Base-by-base conservation (phyloP, 2,329 filamentous ascomycete genomes). In the Apiospora pterosperma region DNA sequence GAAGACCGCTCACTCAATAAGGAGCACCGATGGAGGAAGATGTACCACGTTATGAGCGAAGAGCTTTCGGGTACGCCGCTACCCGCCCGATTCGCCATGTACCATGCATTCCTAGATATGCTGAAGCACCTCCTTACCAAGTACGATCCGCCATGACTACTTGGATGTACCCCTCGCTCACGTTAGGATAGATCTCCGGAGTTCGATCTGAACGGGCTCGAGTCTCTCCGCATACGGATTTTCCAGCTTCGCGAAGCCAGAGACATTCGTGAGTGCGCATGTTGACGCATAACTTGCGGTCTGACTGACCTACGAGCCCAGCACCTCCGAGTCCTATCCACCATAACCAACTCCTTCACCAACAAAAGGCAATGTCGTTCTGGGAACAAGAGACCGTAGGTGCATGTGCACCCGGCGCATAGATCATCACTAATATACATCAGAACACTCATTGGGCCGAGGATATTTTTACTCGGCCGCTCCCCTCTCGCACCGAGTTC, bases 391-490 rank as follows among this genome's bases (percentile, higher is more conserved):
- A 73, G 66, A 71, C 71, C 28, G 74, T 75, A 60, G 39, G 69
- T 67, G 10, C 6, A 16, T 8, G 55, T 31, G 36, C 39, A 25
- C 36, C 36, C 62, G 66, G 4, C 5, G 42, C 34, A 4, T 23
- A 6, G 7, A 55, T 65, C 25, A 65, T 2, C 19, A 21, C 19
- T 55, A 12, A 55, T 11, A 10, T 42, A 63, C 8, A 34, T 34
- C 44, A 88, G 84, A 77, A 76, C 61, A 75, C 79, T 5, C 86
- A 89, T 70, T 90, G 87, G 87, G 85, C 86, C 6, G 82, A 88
- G 68, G 80, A 84, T 44, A 86, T 89, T 28, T 89, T 89, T 67
- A 83, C 84, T 0, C 77, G 83, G 23, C 83, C 84, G 0, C 75
- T 86, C 42, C 80, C 85, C 0, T 81, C 80, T 12, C 78, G 81